Conservation (phyloP, 2,329 filamentous ascomycete genomes). For the Ciborinia camelliae region DNA sequence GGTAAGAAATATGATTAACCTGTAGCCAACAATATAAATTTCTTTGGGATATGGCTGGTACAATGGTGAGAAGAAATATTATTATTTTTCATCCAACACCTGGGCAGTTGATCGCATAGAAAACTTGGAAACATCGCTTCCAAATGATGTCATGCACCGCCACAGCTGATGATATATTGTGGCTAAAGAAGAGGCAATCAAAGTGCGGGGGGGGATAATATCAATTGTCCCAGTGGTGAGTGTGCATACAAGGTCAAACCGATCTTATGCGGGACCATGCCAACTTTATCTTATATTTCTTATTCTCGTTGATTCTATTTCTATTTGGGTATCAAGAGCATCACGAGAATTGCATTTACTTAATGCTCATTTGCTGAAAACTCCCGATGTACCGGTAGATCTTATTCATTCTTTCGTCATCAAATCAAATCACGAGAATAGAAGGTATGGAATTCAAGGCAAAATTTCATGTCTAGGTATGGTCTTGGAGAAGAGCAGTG, state of each 20-base stretch:
- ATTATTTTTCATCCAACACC: no score
- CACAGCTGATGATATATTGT: background rate
- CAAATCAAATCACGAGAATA: background rate
- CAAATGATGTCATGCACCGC: slow-evolving; percentile 8
- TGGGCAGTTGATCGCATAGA: background rate
- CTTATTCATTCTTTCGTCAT: slow-evolving; percentile 5
- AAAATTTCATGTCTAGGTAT: background rate
- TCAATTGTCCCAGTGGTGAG: no score
- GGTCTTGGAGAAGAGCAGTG: background rate
- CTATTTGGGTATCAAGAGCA: background rate
- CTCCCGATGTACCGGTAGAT: background rate
- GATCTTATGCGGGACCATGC: slow-evolving; percentile 5
- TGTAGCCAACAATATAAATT: no score
- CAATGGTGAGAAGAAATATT: no score
- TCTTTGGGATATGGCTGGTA: background rate
- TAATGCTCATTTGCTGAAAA: background rate
- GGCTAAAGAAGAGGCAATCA: background rate
- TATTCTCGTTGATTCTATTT: slow-evolving; percentile 1
- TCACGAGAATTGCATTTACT: background rate
- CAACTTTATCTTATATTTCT: slow-evolving; percentile 7
- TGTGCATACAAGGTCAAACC: background rate
- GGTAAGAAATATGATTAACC: no score
- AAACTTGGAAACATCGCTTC: slow-evolving; percentile 4
- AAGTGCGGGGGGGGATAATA: no score
- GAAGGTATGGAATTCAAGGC: background rate